Percentiles rank a stretch among this genome's conserved stretches.
phyloP scores from a whole-genome alignment of 176 grass and related monocot species.

The Oryza officinalis region DNA sequence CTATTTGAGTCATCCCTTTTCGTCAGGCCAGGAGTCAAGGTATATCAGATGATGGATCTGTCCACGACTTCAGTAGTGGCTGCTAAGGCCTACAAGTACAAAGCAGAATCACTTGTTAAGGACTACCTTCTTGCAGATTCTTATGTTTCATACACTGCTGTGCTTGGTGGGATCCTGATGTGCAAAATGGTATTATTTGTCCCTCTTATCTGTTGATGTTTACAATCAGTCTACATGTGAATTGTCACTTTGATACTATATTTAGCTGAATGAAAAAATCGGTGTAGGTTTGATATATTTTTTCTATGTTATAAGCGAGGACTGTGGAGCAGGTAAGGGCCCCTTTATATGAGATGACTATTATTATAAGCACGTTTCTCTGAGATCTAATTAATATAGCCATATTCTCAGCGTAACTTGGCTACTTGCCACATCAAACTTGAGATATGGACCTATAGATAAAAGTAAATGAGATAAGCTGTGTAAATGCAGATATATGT shows the following conservation, averaged over 20 bases:
- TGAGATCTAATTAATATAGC: not conserved
- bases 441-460: not conserved
- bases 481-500: not conserved
- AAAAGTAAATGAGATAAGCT: constrained; percentile 5
- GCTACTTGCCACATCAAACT: not conserved
- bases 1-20: constrained; percentile 31
- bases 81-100: constrained; percentile 68
- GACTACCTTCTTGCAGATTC: constrained; percentile 90
- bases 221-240: not conserved
- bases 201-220: constrained; percentile 25
- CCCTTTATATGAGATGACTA: not conserved
- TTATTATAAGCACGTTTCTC: constrained; percentile 10
- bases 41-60: constrained; percentile 43
- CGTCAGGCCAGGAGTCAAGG: constrained; percentile 21
- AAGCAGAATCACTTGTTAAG: constrained; percentile 77
- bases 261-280: constrained; percentile 11
- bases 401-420: not conserved
- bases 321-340: not conserved
- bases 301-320: constrained; percentile 17
- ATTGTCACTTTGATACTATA: constrained; percentile 32
- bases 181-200: constrained; percentile 79
- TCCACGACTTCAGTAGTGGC: constrained; percentile 53
- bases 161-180: constrained; percentile 85
- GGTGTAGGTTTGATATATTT: constrained; percentile 4
- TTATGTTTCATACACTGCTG: constrained; percentile 70